Base-by-base conservation (phyloP, 108 stramenopile species). In the Ochromonas danica region DNA sequence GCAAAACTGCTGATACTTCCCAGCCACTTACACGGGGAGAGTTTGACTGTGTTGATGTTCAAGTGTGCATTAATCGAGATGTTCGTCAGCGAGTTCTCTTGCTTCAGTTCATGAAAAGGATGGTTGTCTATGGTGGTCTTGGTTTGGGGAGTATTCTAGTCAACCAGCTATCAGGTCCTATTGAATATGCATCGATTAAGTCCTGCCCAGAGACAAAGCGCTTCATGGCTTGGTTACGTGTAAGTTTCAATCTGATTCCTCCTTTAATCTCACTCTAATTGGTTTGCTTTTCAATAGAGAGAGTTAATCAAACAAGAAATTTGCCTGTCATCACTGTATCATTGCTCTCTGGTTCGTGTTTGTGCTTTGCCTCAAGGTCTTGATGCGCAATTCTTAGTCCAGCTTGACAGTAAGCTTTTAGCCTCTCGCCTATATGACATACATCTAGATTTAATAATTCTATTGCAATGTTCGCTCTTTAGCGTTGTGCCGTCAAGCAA, bases 291-390 rank as follows among this genome's bases (percentile, higher is more conserved):
- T 10, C 31, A 31, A 67, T 36, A 67, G 63, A 67, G 25, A 67
- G 33, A 35, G 25, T 67, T 67, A 36, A 67, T 33, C 31, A 25
- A 3, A 28, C 3, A 22, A 67, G 33, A 67, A 35, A 14, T 33
- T 6, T 35, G 33, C 27, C 31, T 67, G 63, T 14, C 14, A 14
- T 28, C 63, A 3, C 63, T 67, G 17, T 67, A 67, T 36, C 3
- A 3, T 28, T 3, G 3, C 63, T 36, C 63, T 10, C 6, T 67
- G 33, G 10, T 25, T 28, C 3, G 25, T 6, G 63, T 67, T 36
- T 67, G 63, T 67, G 17, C 30, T 28, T 67, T 67, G 31, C 63
- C 63, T 31, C 63, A 36, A 35, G 63, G 63, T 10, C 31, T 67
- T 6, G 63, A 67, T 33, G 25, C 63, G 3, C 63, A 67, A 35